Percentiles rank a stretch among this genome's conserved stretches.
Conservation (phyloP, 805 yeast species). For the Candida loeiensis region DNA sequence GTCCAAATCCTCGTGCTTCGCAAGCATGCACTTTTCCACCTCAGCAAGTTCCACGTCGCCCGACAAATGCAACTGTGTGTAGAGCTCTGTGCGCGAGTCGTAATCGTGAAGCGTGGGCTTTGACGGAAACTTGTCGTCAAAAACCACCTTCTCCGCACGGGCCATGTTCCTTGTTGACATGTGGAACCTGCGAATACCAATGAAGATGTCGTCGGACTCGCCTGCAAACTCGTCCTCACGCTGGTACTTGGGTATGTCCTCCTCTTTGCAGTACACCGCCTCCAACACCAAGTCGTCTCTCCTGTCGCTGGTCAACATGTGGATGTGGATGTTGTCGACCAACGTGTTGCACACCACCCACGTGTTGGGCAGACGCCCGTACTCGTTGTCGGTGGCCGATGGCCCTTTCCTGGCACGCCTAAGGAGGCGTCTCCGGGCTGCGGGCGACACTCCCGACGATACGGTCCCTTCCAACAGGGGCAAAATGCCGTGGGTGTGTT, state of each 20-base stretch:
- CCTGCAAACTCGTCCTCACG: constrained; percentile 13
- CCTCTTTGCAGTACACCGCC: constrained; percentile 53
- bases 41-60: constrained; percentile 22
- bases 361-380: constrained; percentile 57
- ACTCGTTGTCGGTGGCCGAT: constrained; percentile 51
- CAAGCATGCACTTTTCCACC: constrained; percentile 22
- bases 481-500: constrained; percentile 36
- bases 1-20: constrained; percentile 23
- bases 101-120: constrained; percentile 15
- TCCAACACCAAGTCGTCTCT: constrained; percentile 70
- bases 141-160: constrained; percentile 7
- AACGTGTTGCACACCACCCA: constrained; percentile 82
- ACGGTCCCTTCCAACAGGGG: constrained; percentile 71
- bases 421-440: constrained; percentile 37
- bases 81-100: constrained; percentile 15
- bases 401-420: constrained; percentile 54
- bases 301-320: constrained; percentile 68
- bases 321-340: constrained; percentile 61
- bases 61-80: constrained; percentile 26
- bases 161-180: constrained; percentile 19
- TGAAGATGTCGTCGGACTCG: constrained; percentile 23
- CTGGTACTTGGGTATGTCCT: constrained; percentile 30
- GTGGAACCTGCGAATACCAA: constrained; percentile 32
- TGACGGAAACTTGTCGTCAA: constrained; percentile 14
- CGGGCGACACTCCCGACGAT: constrained; percentile 48